Percentiles rank a stretch among this genome's conserved stretches.
Evolutionary conservation across 2,329 filamentous ascomycete genomes (phyloP).

Genomic region (Aspergillus alliaceus): DNA sequence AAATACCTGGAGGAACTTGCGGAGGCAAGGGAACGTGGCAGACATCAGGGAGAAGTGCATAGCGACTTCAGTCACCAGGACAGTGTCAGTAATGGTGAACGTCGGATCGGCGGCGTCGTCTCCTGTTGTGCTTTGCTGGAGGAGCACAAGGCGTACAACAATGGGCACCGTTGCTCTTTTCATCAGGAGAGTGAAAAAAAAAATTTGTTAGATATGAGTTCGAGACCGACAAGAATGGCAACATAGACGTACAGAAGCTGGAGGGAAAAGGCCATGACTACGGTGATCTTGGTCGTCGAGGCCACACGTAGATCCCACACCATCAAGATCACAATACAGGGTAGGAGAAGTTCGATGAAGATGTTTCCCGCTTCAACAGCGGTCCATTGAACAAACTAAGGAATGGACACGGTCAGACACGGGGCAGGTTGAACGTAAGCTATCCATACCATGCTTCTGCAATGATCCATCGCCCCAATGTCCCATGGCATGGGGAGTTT

Average conservation of each 20-base stretch:
- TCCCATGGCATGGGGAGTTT: not conserved
- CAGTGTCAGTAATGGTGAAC: not conserved
- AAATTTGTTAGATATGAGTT: too few species aligned
- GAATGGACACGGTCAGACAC: too few species aligned
- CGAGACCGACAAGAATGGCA: too few species aligned
- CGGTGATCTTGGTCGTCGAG: not conserved
- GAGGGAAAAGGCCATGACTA: not conserved
- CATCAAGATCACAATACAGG: not conserved
- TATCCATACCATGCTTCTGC: not conserved
- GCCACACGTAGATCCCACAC: not conserved
- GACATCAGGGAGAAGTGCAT: constrained; percentile 3
- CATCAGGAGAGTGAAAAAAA: too few species aligned
- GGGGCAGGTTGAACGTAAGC: too few species aligned
- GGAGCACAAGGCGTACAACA: not conserved
- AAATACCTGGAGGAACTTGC: not conserved
- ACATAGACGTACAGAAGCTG: not conserved
- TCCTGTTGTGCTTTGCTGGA: not conserved
- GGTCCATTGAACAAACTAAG: not conserved
- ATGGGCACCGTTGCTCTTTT: not conserved
- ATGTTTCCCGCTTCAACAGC: not conserved
- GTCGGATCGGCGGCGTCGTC: not conserved
- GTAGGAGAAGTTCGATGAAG: not conserved
- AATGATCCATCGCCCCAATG: not conserved
- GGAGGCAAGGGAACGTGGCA: not conserved
- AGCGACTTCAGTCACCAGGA: not conserved